A percentile compares a stretch with the other conserved stretches of the same genome.
Conservation (phyloP, 2,329 filamentous ascomycete genomes). For the Venturia effusa region DNA sequence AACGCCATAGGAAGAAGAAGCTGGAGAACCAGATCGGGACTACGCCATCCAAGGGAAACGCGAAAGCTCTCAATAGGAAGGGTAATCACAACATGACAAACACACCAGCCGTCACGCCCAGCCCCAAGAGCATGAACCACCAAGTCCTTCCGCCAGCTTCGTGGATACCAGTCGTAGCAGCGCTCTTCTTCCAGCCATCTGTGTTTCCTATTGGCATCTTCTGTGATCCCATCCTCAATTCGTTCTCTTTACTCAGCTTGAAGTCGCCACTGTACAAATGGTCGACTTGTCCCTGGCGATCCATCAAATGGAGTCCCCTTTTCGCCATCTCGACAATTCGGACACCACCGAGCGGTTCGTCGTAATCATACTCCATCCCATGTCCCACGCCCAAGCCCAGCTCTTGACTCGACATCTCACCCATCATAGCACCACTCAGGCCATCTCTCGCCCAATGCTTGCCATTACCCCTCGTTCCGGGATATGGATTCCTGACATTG, state of each 20-base stretch:
- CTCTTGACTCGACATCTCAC: not conserved
- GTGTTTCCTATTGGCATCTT: not conserved
- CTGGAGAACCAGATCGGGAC: too few species aligned
- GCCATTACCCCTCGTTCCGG: not conserved
- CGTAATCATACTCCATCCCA: not conserved
- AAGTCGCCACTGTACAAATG: not conserved
- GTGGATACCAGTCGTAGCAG: not conserved
- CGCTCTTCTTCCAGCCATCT: not conserved
- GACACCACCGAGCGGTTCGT: conserved; percentile 2
- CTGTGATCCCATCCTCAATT: not conserved
- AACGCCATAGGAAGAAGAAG: too few species aligned
- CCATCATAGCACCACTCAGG: not conserved
- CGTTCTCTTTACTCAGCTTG: not conserved
- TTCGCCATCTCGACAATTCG: conserved; percentile 1
- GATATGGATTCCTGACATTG: not conserved
- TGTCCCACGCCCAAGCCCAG: not conserved
- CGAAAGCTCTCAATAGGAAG: too few species aligned
- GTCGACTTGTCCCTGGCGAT: not conserved
- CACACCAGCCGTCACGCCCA: conserved; percentile 1
- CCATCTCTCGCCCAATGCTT: not conserved
- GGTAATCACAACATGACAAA: conserved; percentile 7
- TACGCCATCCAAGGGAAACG: too few species aligned
- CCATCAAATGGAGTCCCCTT: conserved; percentile 1
- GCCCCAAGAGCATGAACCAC: not conserved
- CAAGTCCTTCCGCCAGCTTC: not conserved